Evolutionary conservation across 331 rosid genomes (phyloP).

Genomic region (Malus hybrid): DNA sequence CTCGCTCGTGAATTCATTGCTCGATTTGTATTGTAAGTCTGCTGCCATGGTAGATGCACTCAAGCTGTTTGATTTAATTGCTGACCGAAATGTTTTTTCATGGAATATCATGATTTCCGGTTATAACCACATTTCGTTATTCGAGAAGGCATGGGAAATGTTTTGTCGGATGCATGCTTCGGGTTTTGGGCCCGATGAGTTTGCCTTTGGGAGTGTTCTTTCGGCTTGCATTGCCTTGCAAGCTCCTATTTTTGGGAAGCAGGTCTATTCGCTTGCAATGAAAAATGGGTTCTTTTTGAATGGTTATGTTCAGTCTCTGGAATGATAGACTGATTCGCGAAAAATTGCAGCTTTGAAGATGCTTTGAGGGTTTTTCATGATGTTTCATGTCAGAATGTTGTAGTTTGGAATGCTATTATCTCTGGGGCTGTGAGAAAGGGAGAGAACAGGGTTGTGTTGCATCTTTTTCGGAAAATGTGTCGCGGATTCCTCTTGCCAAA

Average conservation of each 20-base stretch:
- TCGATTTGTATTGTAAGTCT: constrained; percentile 39
- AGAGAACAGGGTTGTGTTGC: constrained; percentile 41
- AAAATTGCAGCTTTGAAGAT: constrained; percentile 35
- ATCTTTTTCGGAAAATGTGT: constrained; percentile 43
- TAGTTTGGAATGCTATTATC: constrained; percentile 66
- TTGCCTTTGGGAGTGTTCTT: constrained; percentile 61
- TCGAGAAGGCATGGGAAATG: constrained; percentile 36
- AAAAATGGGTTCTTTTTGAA: constrained; percentile 43
- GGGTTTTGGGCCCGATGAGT: constrained; percentile 47
- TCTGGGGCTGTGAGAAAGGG: constrained; percentile 59
- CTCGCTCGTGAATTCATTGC: constrained; percentile 37
- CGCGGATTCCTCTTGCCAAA: constrained; percentile 31
- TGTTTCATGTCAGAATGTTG: constrained; percentile 42
- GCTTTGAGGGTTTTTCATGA: constrained; percentile 53
- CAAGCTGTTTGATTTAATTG: constrained; percentile 46
- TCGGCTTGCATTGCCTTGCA: constrained; percentile 50
- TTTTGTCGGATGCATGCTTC: constrained; percentile 40
- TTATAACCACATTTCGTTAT: constrained; percentile 24
- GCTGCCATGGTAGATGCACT: constrained; percentile 41
- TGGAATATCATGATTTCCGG: constrained; percentile 79
- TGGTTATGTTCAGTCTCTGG: constrained; percentile 53
- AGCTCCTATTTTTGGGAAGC: constrained; percentile 32
- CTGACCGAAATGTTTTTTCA: constrained; percentile 40
- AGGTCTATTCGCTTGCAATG: constrained; percentile 38
- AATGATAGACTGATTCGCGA: constrained; percentile 52